Evolutionary conservation across 1,284 basidiomycete genomes (phyloP), one percentile per base, ranked within the genome.

Genomic region (Leccinum pseudoinsigne): DNA sequence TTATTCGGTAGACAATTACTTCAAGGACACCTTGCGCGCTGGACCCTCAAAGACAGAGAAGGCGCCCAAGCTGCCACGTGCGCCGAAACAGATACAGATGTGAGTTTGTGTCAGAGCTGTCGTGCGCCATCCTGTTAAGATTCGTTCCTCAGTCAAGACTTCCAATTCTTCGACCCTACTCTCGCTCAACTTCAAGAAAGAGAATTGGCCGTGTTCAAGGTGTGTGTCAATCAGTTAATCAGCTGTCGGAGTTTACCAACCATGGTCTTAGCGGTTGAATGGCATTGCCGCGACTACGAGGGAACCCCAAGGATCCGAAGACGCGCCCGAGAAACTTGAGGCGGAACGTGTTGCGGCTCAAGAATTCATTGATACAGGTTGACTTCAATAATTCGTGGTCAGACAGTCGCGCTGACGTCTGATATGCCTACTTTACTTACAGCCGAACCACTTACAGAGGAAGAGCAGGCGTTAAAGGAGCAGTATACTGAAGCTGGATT

Each of bases 1-100:
- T 75, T 98, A 99, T 77, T 95, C 93, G 1, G 94, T 98, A 42
- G 93, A 96, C 71, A 89, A 85, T 62, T 96, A 96, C 76, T 98
- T 96, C 84, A 94, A 96, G 77, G 95, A 97, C 75, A 93, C 93
- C 0, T 84, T 98, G 77, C 89, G 92, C 54, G 88, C 86, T 47
- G 87, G 90, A 4, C 86, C 90, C 2, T 84, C 86, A 28, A 95
- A 95, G 76, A 80, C 84, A 1, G 93, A 95, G 66, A 94, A 95
- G 74, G 86, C 84, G 8, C 89, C 93, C 0, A 96, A 94, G 75
- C 78, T 94, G 40, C 92, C 94, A 2, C 83, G 92, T 18, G 93
- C 94, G 3, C 96, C 96, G 10, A 97, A 97, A 77, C 94, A 97
- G 77, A 86, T 96, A 63, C 81, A 86, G 14, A 84, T 93, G 90